Evolutionary conservation across 441 rosid species (phyloP), one percentile per base, ranked within the genome.

Genomic region (Pelargonium cotyledonis): DNA sequence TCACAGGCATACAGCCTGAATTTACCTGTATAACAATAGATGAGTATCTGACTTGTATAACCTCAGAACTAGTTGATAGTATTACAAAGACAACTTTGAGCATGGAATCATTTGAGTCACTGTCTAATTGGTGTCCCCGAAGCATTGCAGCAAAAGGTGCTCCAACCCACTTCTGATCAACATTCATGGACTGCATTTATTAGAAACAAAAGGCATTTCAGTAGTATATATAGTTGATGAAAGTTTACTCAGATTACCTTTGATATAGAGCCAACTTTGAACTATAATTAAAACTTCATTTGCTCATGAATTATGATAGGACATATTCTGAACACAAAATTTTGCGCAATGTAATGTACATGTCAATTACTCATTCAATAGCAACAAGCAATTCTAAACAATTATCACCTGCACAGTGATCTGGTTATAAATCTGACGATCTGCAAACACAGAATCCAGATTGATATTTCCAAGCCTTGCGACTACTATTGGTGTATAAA

Each of bases 111-210:
- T 83, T 76, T 78, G 85, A 75, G 63, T 83, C 89, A 66, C 73
- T 71, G 49, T 74, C 85, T 70, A 78, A 62, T 62, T 75, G 92
- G 84, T 90, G 94, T 80, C 86, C 78, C 64, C 97, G 90, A 78
- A 95, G 88, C 96, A 95, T 82, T 69, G 99, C 87, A 47, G 91
- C 89, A 85, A 85, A 89, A 75, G 97, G 99, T 76, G 97, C 89
- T 71, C 91, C 96, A 19, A 14, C 65, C 97, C 96, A 85, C 85
- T 90, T 91, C 67, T 84, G 79, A 68, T 91, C 97, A 29, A 95
- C 82, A 77, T 80, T 80, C 70, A 89, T 44, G 68, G 95, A 85
- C 97, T 95, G 84, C 82, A 81, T 68, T 66, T 14, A 77, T 70
- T 55, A 31, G 73, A 70, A 72, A 70, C 66, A 65, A 49, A 73